These are phyloP conservation scores for Typha latifolia DNA, from an alignment of 176 grass and related monocot species.

Conservation along the genomic window DNA sequence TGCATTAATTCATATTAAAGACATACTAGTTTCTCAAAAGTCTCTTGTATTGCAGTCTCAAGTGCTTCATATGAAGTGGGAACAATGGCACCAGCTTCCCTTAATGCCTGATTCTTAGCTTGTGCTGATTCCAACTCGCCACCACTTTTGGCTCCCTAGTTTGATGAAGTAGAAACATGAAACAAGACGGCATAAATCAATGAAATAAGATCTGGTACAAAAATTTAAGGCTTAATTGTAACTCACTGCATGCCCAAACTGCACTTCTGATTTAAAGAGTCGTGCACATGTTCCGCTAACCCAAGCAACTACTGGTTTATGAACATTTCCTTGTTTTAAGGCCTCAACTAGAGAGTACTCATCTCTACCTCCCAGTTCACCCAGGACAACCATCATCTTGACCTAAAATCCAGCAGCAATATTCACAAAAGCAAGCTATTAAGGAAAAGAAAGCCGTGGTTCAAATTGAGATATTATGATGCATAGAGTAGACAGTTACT, in stretches of 20 bases:
- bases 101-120: slow-evolving; percentile 87
- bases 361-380: slow-evolving; percentile 87
- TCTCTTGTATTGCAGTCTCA: slow-evolving; percentile 72
- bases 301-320: slow-evolving; percentile 98
- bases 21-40: slow-evolving; percentile 83
- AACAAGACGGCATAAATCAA: slow-evolving; percentile 4
- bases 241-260: slow-evolving; percentile 98
- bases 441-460: neutral
- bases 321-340: slow-evolving; percentile 90
- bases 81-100: slow-evolving; percentile 85
- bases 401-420: slow-evolving; percentile 45
- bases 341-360: slow-evolving; percentile 97
- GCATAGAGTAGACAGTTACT: neutral
- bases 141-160: slow-evolving; percentile 93
- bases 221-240: neutral
- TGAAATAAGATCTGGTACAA: neutral
- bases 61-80: slow-evolving; percentile 96
- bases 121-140: slow-evolving; percentile 97
- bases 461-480: neutral
- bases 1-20: neutral
- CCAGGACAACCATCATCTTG: slow-evolving; percentile 99
- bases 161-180: slow-evolving; percentile 12
- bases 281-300: slow-evolving; percentile 93
- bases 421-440: slow-evolving; percentile 2
- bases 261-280: slow-evolving; percentile 97